Percentiles rank a stretch among this genome's conserved stretches.
Conservation (phyloP, 2,329 filamentous ascomycete species). For the Seiridium unicorne region DNA sequence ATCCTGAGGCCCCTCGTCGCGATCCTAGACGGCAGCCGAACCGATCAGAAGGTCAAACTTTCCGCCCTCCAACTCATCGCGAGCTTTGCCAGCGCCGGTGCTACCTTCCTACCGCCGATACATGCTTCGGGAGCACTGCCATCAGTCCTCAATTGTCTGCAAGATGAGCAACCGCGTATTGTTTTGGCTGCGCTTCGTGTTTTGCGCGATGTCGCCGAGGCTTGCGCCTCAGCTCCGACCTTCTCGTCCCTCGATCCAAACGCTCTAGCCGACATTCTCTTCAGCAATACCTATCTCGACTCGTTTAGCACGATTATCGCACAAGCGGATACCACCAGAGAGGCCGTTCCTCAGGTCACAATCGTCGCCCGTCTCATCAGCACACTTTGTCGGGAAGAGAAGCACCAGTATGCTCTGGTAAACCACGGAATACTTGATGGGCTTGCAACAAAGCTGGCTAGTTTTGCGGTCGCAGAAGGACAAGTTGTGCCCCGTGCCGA, state of each 20-base stretch:
- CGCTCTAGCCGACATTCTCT: conserved; percentile 63
- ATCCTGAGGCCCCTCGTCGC: conserved; percentile 58
- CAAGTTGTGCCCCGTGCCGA: conserved; percentile 68
- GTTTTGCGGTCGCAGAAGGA: conserved; percentile 66
- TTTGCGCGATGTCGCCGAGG: conserved; percentile 69
- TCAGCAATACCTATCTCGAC: conserved; percentile 59
- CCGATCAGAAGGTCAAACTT: conserved; percentile 60
- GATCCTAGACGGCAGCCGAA: conserved; percentile 37
- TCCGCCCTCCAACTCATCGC: conserved; percentile 84
- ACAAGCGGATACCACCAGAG: conserved; percentile 49
- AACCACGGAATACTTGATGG: conserved; percentile 75
- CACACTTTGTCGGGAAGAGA: conserved; percentile 64
- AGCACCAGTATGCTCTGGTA: conserved; percentile 69
- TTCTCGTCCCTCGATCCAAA: conserved; percentile 45
- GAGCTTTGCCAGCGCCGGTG: conserved; percentile 81
- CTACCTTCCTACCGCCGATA: conserved; percentile 74
- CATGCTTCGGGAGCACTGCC: conserved; percentile 66
- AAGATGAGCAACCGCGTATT: conserved; percentile 62
- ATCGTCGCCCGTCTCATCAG: conserved; percentile 57
- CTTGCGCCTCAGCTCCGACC: conserved; percentile 55
- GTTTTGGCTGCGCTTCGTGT: conserved; percentile 72
- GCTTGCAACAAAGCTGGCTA: conserved; percentile 71
- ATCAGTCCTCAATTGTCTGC: conserved; percentile 66
- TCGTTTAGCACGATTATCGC: conserved; percentile 66
- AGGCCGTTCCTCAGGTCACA: conserved; percentile 59